Evolutionary conservation across 1,284 basidiomycete genomes (phyloP).

Genomic region (Cutaneotrichosporon sp.): DNA sequence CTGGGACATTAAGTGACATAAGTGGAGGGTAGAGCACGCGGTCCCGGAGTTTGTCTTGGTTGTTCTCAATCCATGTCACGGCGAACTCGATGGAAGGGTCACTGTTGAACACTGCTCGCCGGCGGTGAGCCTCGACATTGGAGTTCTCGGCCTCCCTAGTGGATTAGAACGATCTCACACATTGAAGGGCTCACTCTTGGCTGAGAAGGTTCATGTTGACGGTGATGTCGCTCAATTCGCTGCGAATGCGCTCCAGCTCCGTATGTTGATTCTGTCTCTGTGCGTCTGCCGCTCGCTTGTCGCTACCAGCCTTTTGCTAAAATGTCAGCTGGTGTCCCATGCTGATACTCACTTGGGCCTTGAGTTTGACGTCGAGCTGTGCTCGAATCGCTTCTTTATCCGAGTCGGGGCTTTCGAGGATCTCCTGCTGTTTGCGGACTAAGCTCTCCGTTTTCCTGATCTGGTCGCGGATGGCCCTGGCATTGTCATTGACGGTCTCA

Average conservation of each 20-base stretch:
- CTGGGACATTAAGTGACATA: constrained; percentile 69
- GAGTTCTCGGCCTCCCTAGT: constrained; percentile 63
- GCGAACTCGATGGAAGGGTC: constrained; percentile 61
- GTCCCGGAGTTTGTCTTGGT: constrained; percentile 69
- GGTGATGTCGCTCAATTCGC: constrained; percentile 5
- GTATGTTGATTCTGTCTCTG: neutral
- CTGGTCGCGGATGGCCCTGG: neutral
- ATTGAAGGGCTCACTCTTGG: constrained; percentile 1
- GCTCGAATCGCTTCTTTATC: constrained; percentile 8
- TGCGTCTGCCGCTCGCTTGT: neutral
- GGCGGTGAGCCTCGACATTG: constrained; percentile 58
- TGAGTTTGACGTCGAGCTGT: neutral
- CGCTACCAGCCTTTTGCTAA: neutral
- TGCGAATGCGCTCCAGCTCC: neutral
- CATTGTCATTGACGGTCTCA: neutral
- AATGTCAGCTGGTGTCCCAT: neutral
- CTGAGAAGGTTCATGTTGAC: constrained; percentile 9
- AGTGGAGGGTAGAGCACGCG: constrained; percentile 82
- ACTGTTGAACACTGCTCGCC: constrained; percentile 55
- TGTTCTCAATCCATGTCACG: constrained; percentile 72
- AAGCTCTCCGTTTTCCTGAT: neutral
- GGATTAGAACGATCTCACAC: neutral
- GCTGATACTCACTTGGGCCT: neutral
- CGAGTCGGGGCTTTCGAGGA: neutral
- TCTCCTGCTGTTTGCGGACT: neutral